Evolutionary conservation across 179 eudicot species (phyloP), one percentile per base, ranked within the genome.

Genomic region (Patellifolia procumbens): DNA sequence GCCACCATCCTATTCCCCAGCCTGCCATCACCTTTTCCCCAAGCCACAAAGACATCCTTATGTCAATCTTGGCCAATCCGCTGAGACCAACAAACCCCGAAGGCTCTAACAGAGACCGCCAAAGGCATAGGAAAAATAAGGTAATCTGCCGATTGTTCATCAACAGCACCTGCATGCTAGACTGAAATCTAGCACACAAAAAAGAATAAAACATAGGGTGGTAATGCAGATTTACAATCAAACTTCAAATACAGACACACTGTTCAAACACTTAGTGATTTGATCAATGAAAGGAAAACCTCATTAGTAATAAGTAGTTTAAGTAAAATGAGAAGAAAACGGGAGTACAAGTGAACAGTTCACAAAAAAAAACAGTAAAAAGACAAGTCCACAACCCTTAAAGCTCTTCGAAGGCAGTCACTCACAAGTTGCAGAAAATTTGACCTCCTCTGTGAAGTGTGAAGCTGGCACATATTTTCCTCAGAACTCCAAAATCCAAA

Each of bases 41-140:
- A 62, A 62, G 67, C 42, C 67, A 34, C 43, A 5, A 62, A 62
- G 67, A 16, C 56, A 51, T 51, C n/a, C 56, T 51, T 51, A 16
- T 51, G 22, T 20, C 56, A 51, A n/a, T 51, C 19, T 51, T 20
- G 22, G 56, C 56, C 15, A 15, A 20, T 16, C 17, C 20, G 56
- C 22, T 51, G 55, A 51, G 16, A 20, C 55, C 55, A 11, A 51
- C 3, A 51, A 51, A 13, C 55, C 20, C 22, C 56, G 17, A 51
- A 51, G 56, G 22, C 19, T n/a, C 22, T 16, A 51, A 51, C 24
- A 1, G 17, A 51, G 22, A 51, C 19, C 3, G 5, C 56, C 56
- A 3, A 51, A 51, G 56, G 24, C 15, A 6, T 51, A 34, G 37
- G 16, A 64, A 19, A 13, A n/a, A 20, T 28, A 55, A 55, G 60